These are phyloP conservation scores for Trametes polyzona DNA, from an alignment of 1,284 basidiomycete genomes.

Conservation along the genomic window DNA sequence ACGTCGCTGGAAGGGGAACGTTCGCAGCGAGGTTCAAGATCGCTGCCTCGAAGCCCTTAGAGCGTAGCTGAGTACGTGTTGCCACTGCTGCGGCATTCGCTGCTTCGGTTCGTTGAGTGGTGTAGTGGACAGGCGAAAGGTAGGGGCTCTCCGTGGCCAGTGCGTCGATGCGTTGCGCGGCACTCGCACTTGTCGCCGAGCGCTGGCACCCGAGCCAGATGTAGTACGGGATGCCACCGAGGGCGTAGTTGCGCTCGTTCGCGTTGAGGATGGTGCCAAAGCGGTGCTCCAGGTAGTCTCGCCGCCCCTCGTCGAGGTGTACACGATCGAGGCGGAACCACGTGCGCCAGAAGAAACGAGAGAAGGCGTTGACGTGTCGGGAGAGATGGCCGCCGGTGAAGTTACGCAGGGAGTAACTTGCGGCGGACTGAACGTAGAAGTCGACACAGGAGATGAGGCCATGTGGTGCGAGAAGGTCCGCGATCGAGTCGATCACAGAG, in stretches of 20 bases:
- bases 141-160: conserved; percentile 28
- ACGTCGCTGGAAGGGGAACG: conserved; percentile 27
- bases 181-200: conserved; percentile 20
- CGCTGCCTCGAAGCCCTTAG: conserved; percentile 29
- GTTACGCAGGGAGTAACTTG: conserved; percentile 27
- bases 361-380: conserved; percentile 27
- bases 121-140: conserved; percentile 25
- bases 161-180: conserved; percentile 26
- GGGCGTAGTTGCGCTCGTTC: conserved; percentile 25
- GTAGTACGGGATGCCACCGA: conserved; percentile 29
- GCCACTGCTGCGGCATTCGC: conserved; percentile 16
- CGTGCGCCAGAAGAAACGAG: conserved; percentile 26
- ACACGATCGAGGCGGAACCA: conserved; percentile 30
- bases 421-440: conserved; percentile 28
- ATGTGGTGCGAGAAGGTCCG: conserved; percentile 23
- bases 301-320: conserved; percentile 26
- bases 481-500: conserved; percentile 28
- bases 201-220: conserved; percentile 28
- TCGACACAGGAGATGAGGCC: conserved; percentile 27
- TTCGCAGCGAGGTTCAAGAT: conserved; percentile 30
- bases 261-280: conserved; percentile 28
- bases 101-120: conserved; percentile 17
- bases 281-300: conserved; percentile 29
- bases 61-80: conserved; percentile 23
- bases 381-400: conserved; percentile 28